phyloP scores from a whole-genome alignment of 805 yeast species.

The Candida silvicultrix region DNA sequence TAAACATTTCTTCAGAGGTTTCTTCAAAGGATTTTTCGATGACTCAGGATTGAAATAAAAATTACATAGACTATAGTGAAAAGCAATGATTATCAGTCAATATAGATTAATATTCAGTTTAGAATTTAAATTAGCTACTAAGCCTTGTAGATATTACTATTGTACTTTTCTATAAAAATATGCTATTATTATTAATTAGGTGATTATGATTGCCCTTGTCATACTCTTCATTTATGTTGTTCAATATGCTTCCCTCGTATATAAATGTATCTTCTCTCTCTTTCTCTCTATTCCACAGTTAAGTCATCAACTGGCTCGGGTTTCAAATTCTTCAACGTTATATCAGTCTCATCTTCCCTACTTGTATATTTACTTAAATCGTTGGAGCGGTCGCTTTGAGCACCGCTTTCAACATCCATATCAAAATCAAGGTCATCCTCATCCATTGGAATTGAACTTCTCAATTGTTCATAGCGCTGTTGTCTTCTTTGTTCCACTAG shows the following conservation, averaged over 20 bases:
- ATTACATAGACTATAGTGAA: neutral
- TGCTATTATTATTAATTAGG: no score
- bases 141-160: no score
- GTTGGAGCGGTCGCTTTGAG: conserved; percentile 9
- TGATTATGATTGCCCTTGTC: neutral
- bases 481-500: conserved; percentile 17
- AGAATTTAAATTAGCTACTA: no score
- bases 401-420: conserved; percentile 14
- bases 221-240: neutral
- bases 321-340: conserved; percentile 11
- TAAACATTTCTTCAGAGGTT: conserved; percentile 17
- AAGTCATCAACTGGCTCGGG: conserved; percentile 18
- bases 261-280: neutral
- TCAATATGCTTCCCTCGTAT: no score
- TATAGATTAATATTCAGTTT: no score
- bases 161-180: no score
- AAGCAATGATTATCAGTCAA: no score
- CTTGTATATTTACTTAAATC: conserved; percentile 20
- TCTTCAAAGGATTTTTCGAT: conserved; percentile 8
- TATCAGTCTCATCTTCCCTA: conserved; percentile 14
- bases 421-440: conserved; percentile 17
- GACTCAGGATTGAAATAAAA: neutral
- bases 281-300: conserved; percentile 18
- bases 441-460: conserved; percentile 22
- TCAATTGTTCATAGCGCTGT: conserved; percentile 18